Conservation (phyloP, 441 rosid genomes). For the Gossypium schwendimanii region DNA sequence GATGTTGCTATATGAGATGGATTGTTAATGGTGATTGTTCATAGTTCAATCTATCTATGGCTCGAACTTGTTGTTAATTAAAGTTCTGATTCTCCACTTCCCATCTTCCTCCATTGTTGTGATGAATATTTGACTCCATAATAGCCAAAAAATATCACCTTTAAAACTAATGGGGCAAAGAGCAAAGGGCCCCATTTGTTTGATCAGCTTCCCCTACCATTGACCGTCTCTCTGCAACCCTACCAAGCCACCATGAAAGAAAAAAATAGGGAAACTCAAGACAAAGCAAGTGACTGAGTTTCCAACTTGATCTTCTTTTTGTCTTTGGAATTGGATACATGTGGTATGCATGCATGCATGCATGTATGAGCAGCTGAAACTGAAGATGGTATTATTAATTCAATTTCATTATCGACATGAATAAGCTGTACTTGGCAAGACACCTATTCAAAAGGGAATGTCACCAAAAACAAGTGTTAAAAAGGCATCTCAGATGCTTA, state of each 20-base stretch:
- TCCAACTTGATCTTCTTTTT: neutral
- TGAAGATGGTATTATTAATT: neutral
- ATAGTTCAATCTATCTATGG: constrained; percentile 2
- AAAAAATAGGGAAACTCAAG: constrained; percentile 7
- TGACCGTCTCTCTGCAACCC: neutral
- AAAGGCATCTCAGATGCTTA: constrained; percentile 6
- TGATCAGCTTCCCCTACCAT: neutral
- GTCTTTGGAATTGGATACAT: too few species aligned
- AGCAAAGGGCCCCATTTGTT: constrained; percentile 10
- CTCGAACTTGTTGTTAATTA: constrained; percentile 21
- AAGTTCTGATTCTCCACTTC: constrained; percentile 34
- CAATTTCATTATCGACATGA: neutral
- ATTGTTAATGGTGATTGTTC: constrained; percentile 17
- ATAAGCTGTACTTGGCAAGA: neutral
- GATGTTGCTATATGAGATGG: constrained; percentile 17
- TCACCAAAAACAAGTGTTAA: neutral
- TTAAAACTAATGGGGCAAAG: constrained; percentile 8
- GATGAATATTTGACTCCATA: neutral
- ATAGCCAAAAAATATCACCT: neutral
- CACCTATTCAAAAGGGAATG: neutral
- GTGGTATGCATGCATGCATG: too few species aligned
- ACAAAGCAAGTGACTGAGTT: constrained; percentile 22
- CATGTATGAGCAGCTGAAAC: too few species aligned
- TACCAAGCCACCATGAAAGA: constrained; percentile 17
- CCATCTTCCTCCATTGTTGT: constrained; percentile 15